Percentiles rank a stretch among this genome's conserved stretches.
These are phyloP conservation scores for Diaporthe amygdali DNA, from an alignment of 2,329 filamentous ascomycete species.

Conservation along the genomic window DNA sequence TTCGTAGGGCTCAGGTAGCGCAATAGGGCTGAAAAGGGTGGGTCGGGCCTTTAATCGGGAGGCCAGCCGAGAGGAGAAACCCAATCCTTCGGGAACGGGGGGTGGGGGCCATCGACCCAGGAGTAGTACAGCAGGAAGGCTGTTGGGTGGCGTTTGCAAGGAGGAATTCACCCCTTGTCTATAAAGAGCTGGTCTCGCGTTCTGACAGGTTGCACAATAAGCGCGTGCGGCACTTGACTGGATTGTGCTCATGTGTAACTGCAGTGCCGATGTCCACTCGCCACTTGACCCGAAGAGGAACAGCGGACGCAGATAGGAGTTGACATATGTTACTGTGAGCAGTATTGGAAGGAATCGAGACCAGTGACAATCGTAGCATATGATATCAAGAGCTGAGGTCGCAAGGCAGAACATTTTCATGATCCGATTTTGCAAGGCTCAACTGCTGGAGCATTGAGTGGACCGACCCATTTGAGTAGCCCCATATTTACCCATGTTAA, in stretches of 20 bases:
- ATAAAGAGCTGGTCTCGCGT: not conserved
- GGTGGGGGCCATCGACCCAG: conserved; percentile 16
- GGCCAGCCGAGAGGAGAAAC: conserved; percentile 1
- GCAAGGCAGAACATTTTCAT: not conserved
- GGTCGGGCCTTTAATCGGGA: conserved; percentile 1
- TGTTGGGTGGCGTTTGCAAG: conserved; percentile 19
- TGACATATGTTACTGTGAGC: not conserved
- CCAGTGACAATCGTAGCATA: not conserved
- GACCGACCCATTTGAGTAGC: not conserved
- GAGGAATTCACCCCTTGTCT: conserved; percentile 15
- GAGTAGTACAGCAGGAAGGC: conserved; percentile 4
- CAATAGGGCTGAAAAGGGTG: conserved; percentile 23
- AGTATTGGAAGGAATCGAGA: not conserved
- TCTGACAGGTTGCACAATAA: conserved; percentile 12
- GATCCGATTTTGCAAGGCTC: not conserved
- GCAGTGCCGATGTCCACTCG: not conserved
- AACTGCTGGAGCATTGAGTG: not conserved
- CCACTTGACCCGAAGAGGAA: not conserved
- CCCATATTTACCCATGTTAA: not conserved
- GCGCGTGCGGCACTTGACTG: not conserved
- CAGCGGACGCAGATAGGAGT: not conserved
- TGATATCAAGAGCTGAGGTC: not conserved
- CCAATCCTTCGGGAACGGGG: conserved; percentile 1
- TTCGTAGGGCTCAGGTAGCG: not conserved
- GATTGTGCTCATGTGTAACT: not conserved